These are phyloP conservation scores for Colletotrichum simmondsii DNA, from an alignment of 2,329 filamentous ascomycete species.

Conservation along the genomic window DNA sequence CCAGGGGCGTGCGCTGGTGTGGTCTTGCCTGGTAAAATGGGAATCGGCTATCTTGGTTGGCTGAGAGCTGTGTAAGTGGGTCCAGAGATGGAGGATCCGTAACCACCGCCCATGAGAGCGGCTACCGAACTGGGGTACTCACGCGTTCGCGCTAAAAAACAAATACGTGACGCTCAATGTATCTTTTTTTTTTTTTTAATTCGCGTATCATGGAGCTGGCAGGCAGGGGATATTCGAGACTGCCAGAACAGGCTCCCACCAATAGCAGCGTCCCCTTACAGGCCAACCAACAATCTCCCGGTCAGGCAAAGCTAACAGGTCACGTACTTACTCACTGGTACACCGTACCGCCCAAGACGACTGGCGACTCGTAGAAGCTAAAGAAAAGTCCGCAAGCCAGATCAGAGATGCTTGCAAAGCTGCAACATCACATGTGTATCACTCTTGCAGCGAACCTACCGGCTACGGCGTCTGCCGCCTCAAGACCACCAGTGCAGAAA, in stretches of 20 bases:
- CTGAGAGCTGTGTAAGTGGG: background rate
- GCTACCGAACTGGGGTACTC: slow-evolving; percentile 13
- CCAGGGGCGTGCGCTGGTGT: background rate
- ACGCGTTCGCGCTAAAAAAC: slow-evolving; percentile 38
- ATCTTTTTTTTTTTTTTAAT: slow-evolving; percentile 1
- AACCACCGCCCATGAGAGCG: background rate
- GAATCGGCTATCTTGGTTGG: background rate
- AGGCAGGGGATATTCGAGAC: background rate
- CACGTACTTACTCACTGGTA: no score
- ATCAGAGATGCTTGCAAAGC: no score
- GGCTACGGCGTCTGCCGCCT: no score
- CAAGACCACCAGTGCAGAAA: no score
- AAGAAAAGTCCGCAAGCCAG: no score
- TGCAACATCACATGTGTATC: no score
- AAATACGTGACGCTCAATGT: slow-evolving; percentile 32
- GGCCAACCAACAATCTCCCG: background rate
- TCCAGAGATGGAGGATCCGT: background rate
- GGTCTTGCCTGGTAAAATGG: background rate
- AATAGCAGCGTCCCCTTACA: background rate
- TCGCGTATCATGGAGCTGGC: background rate
- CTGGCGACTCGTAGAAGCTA: no score
- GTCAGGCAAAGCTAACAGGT: background rate
- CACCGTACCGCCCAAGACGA: no score
- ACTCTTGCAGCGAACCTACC: no score
- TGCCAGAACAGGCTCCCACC: background rate